Evolutionary conservation across 2,329 filamentous ascomycete species (phyloP).

Genomic region (Colletotrichum salicis): DNA sequence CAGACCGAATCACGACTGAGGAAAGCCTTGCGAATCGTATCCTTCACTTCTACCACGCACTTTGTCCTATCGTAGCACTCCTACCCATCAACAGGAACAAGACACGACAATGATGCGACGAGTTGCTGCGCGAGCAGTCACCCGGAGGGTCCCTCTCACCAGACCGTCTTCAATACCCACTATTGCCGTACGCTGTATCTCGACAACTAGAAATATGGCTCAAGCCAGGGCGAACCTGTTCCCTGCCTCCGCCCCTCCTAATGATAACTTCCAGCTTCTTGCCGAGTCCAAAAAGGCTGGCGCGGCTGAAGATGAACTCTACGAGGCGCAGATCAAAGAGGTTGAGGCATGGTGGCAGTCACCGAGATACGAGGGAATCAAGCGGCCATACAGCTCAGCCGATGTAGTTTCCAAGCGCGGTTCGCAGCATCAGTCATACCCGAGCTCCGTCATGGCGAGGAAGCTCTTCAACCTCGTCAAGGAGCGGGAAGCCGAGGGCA

Average conservation of each 20-base stretch:
- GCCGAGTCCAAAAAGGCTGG: constrained; percentile 82
- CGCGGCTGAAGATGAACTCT: constrained; percentile 84
- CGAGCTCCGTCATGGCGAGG: constrained; percentile 92
- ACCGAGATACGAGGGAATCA: constrained; percentile 87
- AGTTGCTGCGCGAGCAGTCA: constrained; percentile 43
- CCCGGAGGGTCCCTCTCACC: constrained; percentile 42
- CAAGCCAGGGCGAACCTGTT: constrained; percentile 32
- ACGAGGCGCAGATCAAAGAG: constrained; percentile 83
- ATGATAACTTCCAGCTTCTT: constrained; percentile 88
- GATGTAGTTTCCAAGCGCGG: constrained; percentile 96
- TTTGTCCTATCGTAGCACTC: background rate
- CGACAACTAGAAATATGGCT: constrained; percentile 46
- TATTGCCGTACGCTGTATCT: constrained; percentile 44
- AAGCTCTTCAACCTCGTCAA: constrained; percentile 93
- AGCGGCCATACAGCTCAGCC: constrained; percentile 87
- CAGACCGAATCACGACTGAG: background rate
- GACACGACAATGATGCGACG: constrained; percentile 46
- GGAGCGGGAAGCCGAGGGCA: constrained; percentile 78
- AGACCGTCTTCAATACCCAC: constrained; percentile 35
- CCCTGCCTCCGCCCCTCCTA: constrained; percentile 50
- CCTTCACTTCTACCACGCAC: background rate
- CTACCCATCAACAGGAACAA: background rate
- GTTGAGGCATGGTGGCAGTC: constrained; percentile 92
- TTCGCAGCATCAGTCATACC: constrained; percentile 85
- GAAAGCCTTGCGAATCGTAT: background rate